phyloP scores from a whole-genome alignment of 371 early-diverging fungal species.

The Zancudomyces culisetae region DNA sequence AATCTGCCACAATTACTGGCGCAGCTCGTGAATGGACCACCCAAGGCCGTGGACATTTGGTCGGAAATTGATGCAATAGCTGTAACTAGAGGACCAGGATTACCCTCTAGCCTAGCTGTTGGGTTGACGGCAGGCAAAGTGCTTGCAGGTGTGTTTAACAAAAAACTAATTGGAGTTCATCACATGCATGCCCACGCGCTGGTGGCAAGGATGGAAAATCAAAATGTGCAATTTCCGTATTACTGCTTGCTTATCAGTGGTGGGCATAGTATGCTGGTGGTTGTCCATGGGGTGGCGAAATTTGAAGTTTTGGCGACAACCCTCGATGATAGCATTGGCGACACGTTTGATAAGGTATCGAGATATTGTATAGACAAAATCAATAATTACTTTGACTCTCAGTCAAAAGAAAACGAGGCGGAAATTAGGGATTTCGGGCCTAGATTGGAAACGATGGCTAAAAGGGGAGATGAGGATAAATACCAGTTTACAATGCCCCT shows the following conservation, averaged over 20 bases:
- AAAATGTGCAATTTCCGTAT: constrained; percentile 38
- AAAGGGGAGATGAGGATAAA: constrained; percentile 28
- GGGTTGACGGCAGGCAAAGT: constrained; percentile 62
- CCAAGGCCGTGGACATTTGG: constrained; percentile 29
- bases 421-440: constrained; percentile 37
- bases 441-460: constrained; percentile 47
- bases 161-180: constrained; percentile 63
- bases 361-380: constrained; percentile 24
- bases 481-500: constrained; percentile 44
- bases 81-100: constrained; percentile 66
- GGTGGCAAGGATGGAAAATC: constrained; percentile 33
- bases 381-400: too few species aligned
- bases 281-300: constrained; percentile 39
- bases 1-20: constrained; percentile 44
- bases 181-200: constrained; percentile 73
- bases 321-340: constrained; percentile 61
- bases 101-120: constrained; percentile 53
- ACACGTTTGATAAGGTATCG: constrained; percentile 64
- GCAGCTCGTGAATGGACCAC: constrained; percentile 38
- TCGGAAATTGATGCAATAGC: constrained; percentile 57
- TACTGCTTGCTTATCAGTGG: constrained; percentile 58
- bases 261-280: constrained; percentile 54
- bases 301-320: constrained; percentile 48
- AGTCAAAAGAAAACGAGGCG: background rate
- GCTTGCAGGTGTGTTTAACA: constrained; percentile 44